phyloP scores from a whole-genome alignment of 208 protist species.

The Leishmania martiniquensis region DNA sequence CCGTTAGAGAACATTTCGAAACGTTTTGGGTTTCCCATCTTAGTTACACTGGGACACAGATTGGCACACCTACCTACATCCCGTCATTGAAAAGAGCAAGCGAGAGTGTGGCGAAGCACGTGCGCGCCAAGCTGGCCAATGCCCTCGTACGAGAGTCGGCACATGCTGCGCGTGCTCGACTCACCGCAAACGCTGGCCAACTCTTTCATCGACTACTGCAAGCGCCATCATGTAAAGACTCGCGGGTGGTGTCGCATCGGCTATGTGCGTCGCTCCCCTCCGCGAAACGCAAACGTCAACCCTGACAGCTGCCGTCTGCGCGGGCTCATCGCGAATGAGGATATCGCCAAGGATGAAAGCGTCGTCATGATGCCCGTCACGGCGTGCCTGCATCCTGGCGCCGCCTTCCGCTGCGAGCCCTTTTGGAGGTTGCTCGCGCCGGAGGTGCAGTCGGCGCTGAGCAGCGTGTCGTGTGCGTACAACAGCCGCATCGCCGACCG shows the following conservation, averaged over 20 bases:
- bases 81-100: neutral
- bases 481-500: slow-evolving; percentile 72
- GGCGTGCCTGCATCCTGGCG: slow-evolving; percentile 63
- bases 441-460: slow-evolving; percentile 23
- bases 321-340: slow-evolving; percentile 76
- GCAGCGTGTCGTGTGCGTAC: slow-evolving; percentile 13
- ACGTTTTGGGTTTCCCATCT: neutral
- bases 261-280: slow-evolving; percentile 38
- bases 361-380: slow-evolving; percentile 71
- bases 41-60: neutral
- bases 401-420: slow-evolving; percentile 39
- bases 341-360: slow-evolving; percentile 77
- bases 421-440: slow-evolving; percentile 56
- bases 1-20: neutral
- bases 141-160: slow-evolving; percentile 65
- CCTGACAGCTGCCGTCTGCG: slow-evolving; percentile 34
- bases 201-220: slow-evolving; percentile 71
- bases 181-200: slow-evolving; percentile 46
- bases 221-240: slow-evolving; percentile 56
- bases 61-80: neutral
- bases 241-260: slow-evolving; percentile 69
- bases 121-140: slow-evolving; percentile 16
- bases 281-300: neutral
- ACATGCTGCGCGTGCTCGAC: slow-evolving; percentile 65
- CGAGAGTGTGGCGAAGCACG: neutral